phyloP scores from a whole-genome alignment of 169 alveolate species.

The Cryptosporidium bovis region DNA sequence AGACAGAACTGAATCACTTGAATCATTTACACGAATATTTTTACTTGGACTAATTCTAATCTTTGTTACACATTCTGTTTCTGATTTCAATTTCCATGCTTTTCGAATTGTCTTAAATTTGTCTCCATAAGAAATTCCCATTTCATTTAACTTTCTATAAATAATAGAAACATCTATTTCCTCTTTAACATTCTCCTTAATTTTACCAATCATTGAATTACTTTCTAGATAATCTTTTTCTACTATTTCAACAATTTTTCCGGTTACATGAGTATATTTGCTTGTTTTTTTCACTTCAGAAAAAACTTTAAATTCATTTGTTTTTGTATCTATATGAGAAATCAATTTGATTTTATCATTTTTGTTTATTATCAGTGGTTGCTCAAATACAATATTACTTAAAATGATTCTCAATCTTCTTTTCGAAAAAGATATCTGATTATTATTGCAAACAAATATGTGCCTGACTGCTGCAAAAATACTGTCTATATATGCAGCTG shows the following conservation, averaged over 20 bases:
- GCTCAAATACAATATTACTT: slow-evolving; percentile 54
- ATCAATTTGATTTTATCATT: background rate
- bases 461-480: slow-evolving; percentile 46
- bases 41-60: background rate
- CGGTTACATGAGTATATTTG: slow-evolving; percentile 16
- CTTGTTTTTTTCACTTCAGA: slow-evolving; percentile 1
- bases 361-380: slow-evolving; percentile 37
- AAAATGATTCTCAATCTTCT: slow-evolving; percentile 8
- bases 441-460: slow-evolving; percentile 39
- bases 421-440: slow-evolving; percentile 37
- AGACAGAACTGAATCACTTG: background rate
- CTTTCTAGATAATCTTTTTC: background rate
- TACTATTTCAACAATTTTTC: background rate
- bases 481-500: slow-evolving; percentile 63
- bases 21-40: background rate
- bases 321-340: slow-evolving; percentile 3
- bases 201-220: background rate
- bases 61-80: slow-evolving; percentile 41
- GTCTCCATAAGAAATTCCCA: slow-evolving; percentile 81
- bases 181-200: background rate
- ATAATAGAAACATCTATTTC: slow-evolving; percentile 71
- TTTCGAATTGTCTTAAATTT: slow-evolving; percentile 78
- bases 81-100: slow-evolving; percentile 47
- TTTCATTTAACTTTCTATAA: slow-evolving; percentile 75
- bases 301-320: slow-evolving; percentile 6